These are phyloP conservation scores for Ascocoryne sarcoides DNA, from an alignment of 2,329 filamentous ascomycete species.

Conservation along the genomic window DNA sequence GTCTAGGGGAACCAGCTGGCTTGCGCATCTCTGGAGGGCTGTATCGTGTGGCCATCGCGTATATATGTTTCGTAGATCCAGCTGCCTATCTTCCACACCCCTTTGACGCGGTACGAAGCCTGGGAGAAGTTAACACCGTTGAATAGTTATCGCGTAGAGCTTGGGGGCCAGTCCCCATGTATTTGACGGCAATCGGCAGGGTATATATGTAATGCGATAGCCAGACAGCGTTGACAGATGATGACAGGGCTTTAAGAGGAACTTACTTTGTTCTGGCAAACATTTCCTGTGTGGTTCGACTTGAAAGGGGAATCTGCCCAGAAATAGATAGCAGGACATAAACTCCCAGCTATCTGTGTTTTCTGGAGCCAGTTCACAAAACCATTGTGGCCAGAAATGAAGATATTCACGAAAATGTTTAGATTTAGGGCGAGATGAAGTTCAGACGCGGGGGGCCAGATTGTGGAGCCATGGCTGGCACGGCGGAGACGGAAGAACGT, in stretches of 20 bases:
- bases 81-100: constrained; percentile 26
- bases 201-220: no score
- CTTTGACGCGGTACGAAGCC: constrained; percentile 25
- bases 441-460: not conserved
- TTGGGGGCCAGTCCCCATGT: no score
- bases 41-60: constrained; percentile 27
- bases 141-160: not conserved
- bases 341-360: not conserved
- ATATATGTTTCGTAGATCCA: constrained; percentile 8
- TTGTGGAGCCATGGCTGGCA: not conserved
- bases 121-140: constrained; percentile 24
- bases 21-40: constrained; percentile 27
- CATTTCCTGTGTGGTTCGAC: not conserved
- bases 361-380: not conserved
- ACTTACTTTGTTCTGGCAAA: constrained; percentile 1
- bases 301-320: not conserved
- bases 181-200: no score
- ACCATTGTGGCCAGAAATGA: not conserved
- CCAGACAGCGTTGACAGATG: not conserved
- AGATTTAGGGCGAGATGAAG: not conserved
- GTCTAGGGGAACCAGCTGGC: constrained; percentile 44
- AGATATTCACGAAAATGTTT: not conserved
- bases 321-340: not conserved
- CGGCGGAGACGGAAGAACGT: not conserved
- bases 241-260: not conserved